These are phyloP conservation scores for Suillus clintonianus DNA, from an alignment of 768 basidiomycete species.

Conservation along the genomic window DNA sequence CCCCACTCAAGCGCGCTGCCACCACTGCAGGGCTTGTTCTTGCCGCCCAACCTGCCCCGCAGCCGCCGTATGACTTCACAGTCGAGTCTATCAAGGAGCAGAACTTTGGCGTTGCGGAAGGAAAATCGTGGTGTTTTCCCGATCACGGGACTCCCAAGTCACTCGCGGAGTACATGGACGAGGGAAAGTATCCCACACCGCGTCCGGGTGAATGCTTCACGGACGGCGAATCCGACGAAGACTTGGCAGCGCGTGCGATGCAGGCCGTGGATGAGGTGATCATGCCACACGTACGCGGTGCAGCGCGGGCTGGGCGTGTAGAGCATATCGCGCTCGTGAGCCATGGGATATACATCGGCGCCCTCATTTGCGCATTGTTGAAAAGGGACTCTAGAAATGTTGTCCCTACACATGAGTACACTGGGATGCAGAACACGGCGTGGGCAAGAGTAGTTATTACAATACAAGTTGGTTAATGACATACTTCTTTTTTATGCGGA, in stretches of 20 bases:
- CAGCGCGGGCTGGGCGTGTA: conserved; percentile 37
- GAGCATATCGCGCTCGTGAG: conserved; percentile 69
- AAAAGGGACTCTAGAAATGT: conserved; percentile 39
- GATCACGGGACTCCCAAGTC: conserved; percentile 16
- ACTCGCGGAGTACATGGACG: conserved; percentile 49
- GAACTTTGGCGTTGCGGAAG: conserved; percentile 71
- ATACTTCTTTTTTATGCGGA: neutral
- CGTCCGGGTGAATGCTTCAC: conserved; percentile 55
- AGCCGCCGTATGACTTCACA: conserved; percentile 41
- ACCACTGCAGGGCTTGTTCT: conserved; percentile 61
- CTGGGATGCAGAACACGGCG: conserved; percentile 66
- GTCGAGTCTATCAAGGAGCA: conserved; percentile 63
- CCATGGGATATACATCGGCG: conserved; percentile 71
- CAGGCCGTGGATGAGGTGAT: conserved; percentile 52
- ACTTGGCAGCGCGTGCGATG: conserved; percentile 58
- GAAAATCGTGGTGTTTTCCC: conserved; percentile 47
- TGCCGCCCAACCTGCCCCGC: conserved; percentile 46
- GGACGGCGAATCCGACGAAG: conserved; percentile 70
- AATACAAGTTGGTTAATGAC: conserved; percentile 39
- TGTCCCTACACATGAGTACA: conserved; percentile 34
- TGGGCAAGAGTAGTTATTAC: conserved; percentile 62
- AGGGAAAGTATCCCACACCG: conserved; percentile 54
- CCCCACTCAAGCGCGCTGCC: conserved; percentile 64
- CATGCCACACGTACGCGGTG: conserved; percentile 50
- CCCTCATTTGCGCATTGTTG: conserved; percentile 55